phyloP scores from a whole-genome alignment of 2,329 filamentous ascomycete genomes.

The Magnaporthales sp. region DNA sequence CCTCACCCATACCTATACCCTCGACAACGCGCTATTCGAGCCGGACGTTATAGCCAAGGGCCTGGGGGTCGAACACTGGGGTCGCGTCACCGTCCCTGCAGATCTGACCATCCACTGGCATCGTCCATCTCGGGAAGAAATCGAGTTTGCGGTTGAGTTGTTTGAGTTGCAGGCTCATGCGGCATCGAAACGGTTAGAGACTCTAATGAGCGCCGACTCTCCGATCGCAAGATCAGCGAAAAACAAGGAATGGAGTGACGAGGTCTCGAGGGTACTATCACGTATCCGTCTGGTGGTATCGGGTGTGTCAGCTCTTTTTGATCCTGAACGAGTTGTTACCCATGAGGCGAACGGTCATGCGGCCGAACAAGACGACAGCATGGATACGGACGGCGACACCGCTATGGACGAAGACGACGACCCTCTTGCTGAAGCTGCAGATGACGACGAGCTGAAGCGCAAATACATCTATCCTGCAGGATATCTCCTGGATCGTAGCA shows the following conservation, averaged over 20 bases:
- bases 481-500: conserved; percentile 60
- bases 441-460: conserved; percentile 75
- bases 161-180: conserved; percentile 77
- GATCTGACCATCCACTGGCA: conserved; percentile 88
- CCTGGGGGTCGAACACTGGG: conserved; percentile 75
- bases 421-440: conserved; percentile 53
- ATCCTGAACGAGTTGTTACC: conserved; percentile 56
- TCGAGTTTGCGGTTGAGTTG: conserved; percentile 81
- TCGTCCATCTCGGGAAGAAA: conserved; percentile 67
- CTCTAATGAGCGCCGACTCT: conserved; percentile 73
- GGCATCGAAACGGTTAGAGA: conserved; percentile 65
- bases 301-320: conserved; percentile 83
- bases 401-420: conserved; percentile 50
- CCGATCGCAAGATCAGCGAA: conserved; percentile 85
- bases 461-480: conserved; percentile 85
- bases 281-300: conserved; percentile 84
- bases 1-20: conserved; percentile 85
- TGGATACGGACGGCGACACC: conserved; percentile 42
- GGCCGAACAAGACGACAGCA: conserved; percentile 37
- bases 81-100: conserved; percentile 62
- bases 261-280: conserved; percentile 82
- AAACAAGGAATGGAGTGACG: conserved; percentile 98
- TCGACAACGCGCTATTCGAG: conserved; percentile 84
- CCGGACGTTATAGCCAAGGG: conserved; percentile 63
- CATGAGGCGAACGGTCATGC: conserved; percentile 32